These are phyloP conservation scores for Arxiozyma bovina DNA, from an alignment of 1,139 yeast species.

Conservation along the genomic window DNA sequence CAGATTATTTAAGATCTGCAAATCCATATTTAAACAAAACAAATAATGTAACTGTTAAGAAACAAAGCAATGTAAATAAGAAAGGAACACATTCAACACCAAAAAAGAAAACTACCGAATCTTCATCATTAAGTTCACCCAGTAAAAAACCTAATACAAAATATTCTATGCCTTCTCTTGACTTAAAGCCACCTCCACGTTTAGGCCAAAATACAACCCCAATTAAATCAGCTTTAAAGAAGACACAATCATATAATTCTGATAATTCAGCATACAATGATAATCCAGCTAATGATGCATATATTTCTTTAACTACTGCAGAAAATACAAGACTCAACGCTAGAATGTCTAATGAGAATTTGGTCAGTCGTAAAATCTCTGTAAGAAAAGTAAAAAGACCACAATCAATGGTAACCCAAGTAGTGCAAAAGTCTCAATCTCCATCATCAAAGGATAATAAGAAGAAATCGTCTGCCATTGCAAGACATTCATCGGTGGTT, in stretches of 20 bases:
- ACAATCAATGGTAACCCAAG: conserved; percentile 14
- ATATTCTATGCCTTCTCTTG: not conserved
- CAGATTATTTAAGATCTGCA: conserved; percentile 20
- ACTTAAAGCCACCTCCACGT: conserved; percentile 5
- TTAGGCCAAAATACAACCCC: conserved; percentile 26
- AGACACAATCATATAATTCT: conserved; percentile 2
- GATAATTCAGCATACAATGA: conserved; percentile 22
- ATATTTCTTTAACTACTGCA: conserved; percentile 62
- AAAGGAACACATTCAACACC: not conserved
- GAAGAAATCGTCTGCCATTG: conserved; percentile 11
- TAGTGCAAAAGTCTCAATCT: conserved; percentile 6
- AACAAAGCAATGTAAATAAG: not conserved
- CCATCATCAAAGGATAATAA: conserved; percentile 12
- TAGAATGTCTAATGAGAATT: conserved; percentile 38
- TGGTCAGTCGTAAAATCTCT: conserved; percentile 10
- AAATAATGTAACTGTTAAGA: not conserved
- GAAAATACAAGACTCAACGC: conserved; percentile 70
- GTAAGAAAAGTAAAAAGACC: conserved; percentile 12
- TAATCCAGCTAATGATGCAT: conserved; percentile 50
- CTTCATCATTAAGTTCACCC: not conserved
- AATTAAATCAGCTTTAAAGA: conserved; percentile 61
- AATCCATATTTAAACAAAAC: conserved; percentile 15
- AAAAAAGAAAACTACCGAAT: not conserved
- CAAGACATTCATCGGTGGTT: not conserved
- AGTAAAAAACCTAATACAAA: not conserved